These are phyloP conservation scores for Capronia americana DNA, from an alignment of 2,329 filamentous ascomycete species.

Conservation along the genomic window DNA sequence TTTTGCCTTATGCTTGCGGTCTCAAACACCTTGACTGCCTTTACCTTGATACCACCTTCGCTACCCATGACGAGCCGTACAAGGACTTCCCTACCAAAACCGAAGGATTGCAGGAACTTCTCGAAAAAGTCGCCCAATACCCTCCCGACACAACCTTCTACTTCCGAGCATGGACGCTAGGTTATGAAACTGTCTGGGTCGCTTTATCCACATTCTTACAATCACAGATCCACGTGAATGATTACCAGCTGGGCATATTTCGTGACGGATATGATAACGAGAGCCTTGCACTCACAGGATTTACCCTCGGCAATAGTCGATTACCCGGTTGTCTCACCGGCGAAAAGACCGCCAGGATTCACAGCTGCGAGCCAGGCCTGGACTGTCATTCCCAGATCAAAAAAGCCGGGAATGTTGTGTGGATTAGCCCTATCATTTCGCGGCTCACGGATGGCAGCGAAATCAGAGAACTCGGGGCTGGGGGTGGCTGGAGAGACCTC, in stretches of 20 bases:
- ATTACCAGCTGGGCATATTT: slow-evolving; percentile 79
- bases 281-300: slow-evolving; percentile 73
- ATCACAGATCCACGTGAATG: slow-evolving; percentile 79
- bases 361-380: slow-evolving; percentile 80
- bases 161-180: slow-evolving; percentile 88
- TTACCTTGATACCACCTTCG: slow-evolving; percentile 88
- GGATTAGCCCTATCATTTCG: slow-evolving; percentile 78
- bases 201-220: slow-evolving; percentile 74
- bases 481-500: slow-evolving; percentile 79
- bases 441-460: slow-evolving; percentile 66
- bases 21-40: slow-evolving; percentile 75
- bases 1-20: slow-evolving; percentile 75
- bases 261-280: slow-evolving; percentile 65
- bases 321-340: slow-evolving; percentile 75
- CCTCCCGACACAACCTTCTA: slow-evolving; percentile 79
- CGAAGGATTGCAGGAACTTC: slow-evolving; percentile 75
- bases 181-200: slow-evolving; percentile 91
- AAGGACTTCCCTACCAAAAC: slow-evolving; percentile 68
- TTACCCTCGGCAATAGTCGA: slow-evolving; percentile 72
- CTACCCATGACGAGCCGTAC: slow-evolving; percentile 57
- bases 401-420: slow-evolving; percentile 65
- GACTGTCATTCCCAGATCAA: slow-evolving; percentile 51
- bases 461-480: slow-evolving; percentile 75
- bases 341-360: slow-evolving; percentile 68
- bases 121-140: slow-evolving; percentile 71